Percentiles rank a stretch among this genome's conserved stretches.
phyloP scores from a whole-genome alignment of 129 eudicot genomes.

The Flaveria robusta region DNA sequence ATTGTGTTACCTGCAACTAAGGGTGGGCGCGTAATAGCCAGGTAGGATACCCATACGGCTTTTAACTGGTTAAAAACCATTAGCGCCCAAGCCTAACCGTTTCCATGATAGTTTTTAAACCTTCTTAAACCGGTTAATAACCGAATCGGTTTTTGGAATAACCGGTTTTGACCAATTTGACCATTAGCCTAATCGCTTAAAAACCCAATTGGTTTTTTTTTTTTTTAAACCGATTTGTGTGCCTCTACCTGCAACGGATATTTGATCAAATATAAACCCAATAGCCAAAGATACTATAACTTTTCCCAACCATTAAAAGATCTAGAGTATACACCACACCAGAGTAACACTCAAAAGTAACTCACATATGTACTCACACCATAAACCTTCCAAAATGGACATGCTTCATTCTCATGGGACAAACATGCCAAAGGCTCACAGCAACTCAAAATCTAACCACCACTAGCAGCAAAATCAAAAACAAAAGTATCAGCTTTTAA shows the following conservation, averaged over 20 bases:
- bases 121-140: too few species aligned
- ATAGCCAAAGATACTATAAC: slow-evolving; percentile 14
- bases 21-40: too few species aligned
- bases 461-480: slow-evolving; percentile 29
- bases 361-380: slow-evolving; percentile 14
- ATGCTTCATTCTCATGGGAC: slow-evolving; percentile 11
- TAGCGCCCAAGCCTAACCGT: too few species aligned
- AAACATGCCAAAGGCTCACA: slow-evolving; percentile 19
- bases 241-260: background rate
- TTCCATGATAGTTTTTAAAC: too few species aligned
- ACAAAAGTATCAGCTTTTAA: slow-evolving; percentile 11
- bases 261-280: background rate
- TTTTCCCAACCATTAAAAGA: slow-evolving; percentile 16
- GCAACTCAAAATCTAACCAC: slow-evolving; percentile 20
- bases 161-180: too few species aligned
- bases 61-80: too few species aligned
- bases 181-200: too few species aligned
- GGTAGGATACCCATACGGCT: too few species aligned
- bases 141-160: too few species aligned
- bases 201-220: too few species aligned
- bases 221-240: too few species aligned
- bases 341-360: slow-evolving; percentile 6
- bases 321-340: background rate
- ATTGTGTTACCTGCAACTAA: too few species aligned
- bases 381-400: slow-evolving; percentile 11